Percentiles rank a stretch among this genome's conserved stretches.
Evolutionary conservation across 2,329 filamentous ascomycete species (phyloP).

Genomic region (Fusarium sp.): DNA sequence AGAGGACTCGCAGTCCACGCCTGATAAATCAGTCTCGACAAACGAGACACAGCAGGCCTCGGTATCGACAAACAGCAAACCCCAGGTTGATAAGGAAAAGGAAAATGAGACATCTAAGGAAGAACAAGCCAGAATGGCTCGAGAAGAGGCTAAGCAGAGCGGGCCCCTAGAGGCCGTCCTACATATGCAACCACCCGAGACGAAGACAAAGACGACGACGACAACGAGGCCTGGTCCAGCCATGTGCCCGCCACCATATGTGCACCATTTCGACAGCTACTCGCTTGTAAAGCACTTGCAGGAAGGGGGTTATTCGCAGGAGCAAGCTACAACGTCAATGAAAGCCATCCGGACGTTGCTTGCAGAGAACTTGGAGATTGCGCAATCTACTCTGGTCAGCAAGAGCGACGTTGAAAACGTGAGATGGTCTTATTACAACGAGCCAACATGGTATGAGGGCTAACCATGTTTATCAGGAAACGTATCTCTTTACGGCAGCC

Average conservation of each 20-base stretch:
- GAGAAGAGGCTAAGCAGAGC: conserved; percentile 55
- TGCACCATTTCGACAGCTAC: conserved; percentile 98
- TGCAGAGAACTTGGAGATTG: conserved; percentile 81
- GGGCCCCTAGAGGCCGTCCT: conserved; percentile 64
- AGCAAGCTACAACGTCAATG: conserved; percentile 88
- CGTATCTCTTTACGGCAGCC: conserved; percentile 92
- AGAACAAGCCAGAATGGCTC: conserved; percentile 46
- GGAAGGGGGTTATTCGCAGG: conserved; percentile 76
- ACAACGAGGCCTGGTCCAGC: conserved; percentile 67
- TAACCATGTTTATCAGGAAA: conserved; percentile 65
- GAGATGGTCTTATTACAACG: conserved; percentile 4
- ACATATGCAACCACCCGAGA: conserved; percentile 58
- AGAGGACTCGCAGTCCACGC: conserved; percentile 12
- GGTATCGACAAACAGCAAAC: conserved; percentile 14
- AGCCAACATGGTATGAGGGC: neutral
- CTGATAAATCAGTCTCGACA: conserved; percentile 10
- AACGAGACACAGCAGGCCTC: neutral
- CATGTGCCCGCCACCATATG: conserved; percentile 79
- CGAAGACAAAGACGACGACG: conserved; percentile 16
- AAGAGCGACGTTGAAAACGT: conserved; percentile 92
- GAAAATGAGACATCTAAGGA: conserved; percentile 21
- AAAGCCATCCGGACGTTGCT: conserved; percentile 86
- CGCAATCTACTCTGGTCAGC: conserved; percentile 82
- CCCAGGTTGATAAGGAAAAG: conserved; percentile 8
- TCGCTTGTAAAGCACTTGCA: conserved; percentile 84